Percentiles rank a stretch among this genome's conserved stretches.
Evolutionary conservation across 1,284 basidiomycete species (phyloP).

Genomic region (Pholiota adiposa): DNA sequence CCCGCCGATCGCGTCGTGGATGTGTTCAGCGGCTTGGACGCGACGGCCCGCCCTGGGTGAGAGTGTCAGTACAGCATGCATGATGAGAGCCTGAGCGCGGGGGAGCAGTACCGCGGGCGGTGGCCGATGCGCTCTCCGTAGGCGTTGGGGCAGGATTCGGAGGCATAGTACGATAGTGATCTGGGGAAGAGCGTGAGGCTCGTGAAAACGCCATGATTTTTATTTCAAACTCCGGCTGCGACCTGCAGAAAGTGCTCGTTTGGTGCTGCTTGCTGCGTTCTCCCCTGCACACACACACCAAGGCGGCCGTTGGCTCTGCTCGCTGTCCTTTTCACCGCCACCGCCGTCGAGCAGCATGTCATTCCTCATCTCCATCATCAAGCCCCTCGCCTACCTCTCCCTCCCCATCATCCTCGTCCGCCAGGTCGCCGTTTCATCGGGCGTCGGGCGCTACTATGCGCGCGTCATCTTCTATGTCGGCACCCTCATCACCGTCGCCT

Average conservation of each 20-base stretch:
- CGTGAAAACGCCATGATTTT: slow-evolving; percentile 13
- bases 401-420: slow-evolving; percentile 68
- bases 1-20: slow-evolving; percentile 9
- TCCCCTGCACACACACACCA: neutral
- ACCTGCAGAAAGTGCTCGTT: slow-evolving; percentile 20
- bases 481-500: slow-evolving; percentile 74
- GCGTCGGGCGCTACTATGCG: slow-evolving; percentile 72
- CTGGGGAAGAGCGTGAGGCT: slow-evolving; percentile 6
- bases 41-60: slow-evolving; percentile 30
- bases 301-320: neutral
- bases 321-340: neutral
- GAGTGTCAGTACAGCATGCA: neutral
- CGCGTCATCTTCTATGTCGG: slow-evolving; percentile 77
- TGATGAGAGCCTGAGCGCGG: slow-evolving; percentile 23
- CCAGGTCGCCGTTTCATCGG: slow-evolving; percentile 55
- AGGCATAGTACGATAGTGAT: neutral
- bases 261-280: slow-evolving; percentile 5
- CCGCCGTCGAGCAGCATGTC: slow-evolving; percentile 49
- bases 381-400: slow-evolving; percentile 74
- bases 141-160: slow-evolving; percentile 6
- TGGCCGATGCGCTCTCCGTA: slow-evolving; percentile 16
- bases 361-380: slow-evolving; percentile 59
- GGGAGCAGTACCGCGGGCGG: slow-evolving; percentile 11
- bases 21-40: slow-evolving; percentile 27
- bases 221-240: slow-evolving; percentile 24